Evolutionary conservation across 2,329 filamentous ascomycete genomes (phyloP), one percentile per base, ranked within the genome.

Genomic region (Verticillium nubilum): DNA sequence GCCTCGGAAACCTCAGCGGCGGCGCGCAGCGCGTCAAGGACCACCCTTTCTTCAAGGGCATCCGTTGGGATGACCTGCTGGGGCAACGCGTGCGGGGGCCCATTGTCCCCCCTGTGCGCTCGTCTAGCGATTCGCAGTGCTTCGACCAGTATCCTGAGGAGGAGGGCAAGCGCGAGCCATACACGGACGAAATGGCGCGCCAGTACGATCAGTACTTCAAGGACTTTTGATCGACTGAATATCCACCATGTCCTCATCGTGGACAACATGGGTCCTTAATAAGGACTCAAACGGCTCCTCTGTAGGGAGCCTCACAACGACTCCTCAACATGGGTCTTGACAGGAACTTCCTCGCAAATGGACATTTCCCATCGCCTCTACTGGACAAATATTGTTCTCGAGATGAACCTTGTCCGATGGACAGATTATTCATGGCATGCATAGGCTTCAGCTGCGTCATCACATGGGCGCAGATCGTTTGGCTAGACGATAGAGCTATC

Each of bases 141-240:
- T 95, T 94, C 68, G 91, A 94, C 68, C 81, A 87, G 50, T 95
- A 94, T 67, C 88, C 90, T n/a, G 88, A 91, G 61, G 88, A 92
- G 68, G 86, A 88, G 60, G 84, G 80, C 58, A 80, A 81, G 54
- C 78, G 83, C 59, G 86, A 89, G 42, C 75, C 78, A 59, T 93
- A 92, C 68, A 89, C 87, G 3, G 80, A 85, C 50, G 88, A 91
- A 52, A 79, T 92, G 80, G 79, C 80, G 33, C 77, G 79, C 52
- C 86, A 86, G 74, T 92, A 90, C 72, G 90, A 93, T 59, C 76
- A 80, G 57, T 85, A 80, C 67, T 94, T 94, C 71, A 79, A 80
- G 62, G 88, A 89, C 63, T 93, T 94, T 73, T 92, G 67, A 75
- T 25, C 19, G 4, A 3, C n/a, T 17, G 13, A 12, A 31, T 12